Evolutionary conservation across 306 rosid species (phyloP).

Genomic region (Sechiopsis laciniata): DNA sequence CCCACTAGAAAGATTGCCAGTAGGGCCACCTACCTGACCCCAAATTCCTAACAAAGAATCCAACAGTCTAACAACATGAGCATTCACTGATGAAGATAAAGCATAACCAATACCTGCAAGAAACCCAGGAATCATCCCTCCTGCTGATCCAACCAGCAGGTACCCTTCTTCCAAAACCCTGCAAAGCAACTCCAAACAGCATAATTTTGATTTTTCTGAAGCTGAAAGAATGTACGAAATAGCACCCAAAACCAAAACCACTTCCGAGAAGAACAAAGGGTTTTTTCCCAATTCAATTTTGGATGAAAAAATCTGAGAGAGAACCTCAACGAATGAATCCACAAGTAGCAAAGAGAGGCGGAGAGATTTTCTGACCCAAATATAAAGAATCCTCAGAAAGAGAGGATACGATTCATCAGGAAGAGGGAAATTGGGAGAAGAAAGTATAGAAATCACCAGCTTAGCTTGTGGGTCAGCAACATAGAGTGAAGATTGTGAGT

Average conservation of each 20-base stretch:
- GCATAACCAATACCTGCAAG: constrained; percentile 88
- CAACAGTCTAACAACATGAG: constrained; percentile 39
- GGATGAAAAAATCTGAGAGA: constrained; percentile 34
- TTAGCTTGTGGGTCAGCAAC: constrained; percentile 83
- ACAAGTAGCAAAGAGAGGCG: constrained; percentile 43
- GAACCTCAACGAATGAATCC: constrained; percentile 40
- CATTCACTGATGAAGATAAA: constrained; percentile 51
- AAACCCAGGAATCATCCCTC: constrained; percentile 47
- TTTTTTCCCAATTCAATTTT: constrained; percentile 30
- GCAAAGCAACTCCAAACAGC: constrained; percentile 47
- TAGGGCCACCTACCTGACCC: constrained; percentile 49
- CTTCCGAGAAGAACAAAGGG: constrained; percentile 44
- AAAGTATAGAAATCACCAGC: constrained; percentile 56
- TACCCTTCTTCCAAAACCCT: constrained; percentile 36
- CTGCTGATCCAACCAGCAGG: constrained; percentile 32
- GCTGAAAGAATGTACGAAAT: constrained; percentile 45
- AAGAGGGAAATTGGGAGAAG: constrained; percentile 40
- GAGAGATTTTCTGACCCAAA: constrained; percentile 70
- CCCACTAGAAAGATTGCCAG: constrained; percentile 46
- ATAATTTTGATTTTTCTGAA: constrained; percentile 41
- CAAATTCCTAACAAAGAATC: constrained; percentile 59
- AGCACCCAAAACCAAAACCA: constrained; percentile 54
- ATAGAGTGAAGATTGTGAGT: constrained; percentile 61
- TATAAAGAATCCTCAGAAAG: constrained; percentile 54
- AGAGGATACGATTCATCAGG: constrained; percentile 47